Percentiles rank a stretch among this genome's conserved stretches.
phyloP scores from a whole-genome alignment of 208 protist genomes.

The Acanthamoeba culbertsoni region DNA sequence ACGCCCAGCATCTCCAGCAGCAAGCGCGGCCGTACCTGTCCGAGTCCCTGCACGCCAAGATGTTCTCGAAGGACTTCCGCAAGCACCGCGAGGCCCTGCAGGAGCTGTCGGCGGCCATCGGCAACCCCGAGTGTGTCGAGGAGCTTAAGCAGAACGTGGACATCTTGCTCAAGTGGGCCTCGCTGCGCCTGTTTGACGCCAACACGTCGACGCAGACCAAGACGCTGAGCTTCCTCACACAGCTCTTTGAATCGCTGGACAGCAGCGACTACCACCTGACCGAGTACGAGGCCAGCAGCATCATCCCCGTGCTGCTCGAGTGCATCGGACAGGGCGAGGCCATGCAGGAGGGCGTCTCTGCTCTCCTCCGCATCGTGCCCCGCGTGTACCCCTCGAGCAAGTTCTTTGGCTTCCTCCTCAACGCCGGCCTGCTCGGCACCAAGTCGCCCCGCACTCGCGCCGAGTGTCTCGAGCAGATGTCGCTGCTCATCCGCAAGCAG shows the following conservation, averaged over 20 bases:
- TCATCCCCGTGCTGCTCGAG: conserved; percentile 61
- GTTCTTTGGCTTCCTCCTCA: conserved; percentile 51
- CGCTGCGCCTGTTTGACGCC: conserved; percentile 70
- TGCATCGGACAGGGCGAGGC: conserved; percentile 14
- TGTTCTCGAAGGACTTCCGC: conserved; percentile 62
- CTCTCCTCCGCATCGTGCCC: background rate
- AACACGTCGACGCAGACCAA: conserved; percentile 65
- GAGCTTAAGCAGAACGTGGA: conserved; percentile 43
- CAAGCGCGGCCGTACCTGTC: background rate
- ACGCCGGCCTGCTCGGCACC: background rate
- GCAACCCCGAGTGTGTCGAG: background rate
- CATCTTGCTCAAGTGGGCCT: conserved; percentile 68
- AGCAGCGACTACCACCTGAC: conserved; percentile 9
- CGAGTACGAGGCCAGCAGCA: conserved; percentile 68
- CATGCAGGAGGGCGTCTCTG: background rate
- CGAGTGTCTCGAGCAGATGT: conserved; percentile 64
- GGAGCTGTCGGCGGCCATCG: background rate
- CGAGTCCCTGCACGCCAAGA: background rate
- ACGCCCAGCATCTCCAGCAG: conserved; percentile 28
- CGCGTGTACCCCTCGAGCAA: conserved; percentile 63
- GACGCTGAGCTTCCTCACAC: conserved; percentile 29
- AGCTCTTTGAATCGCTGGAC: conserved; percentile 34
- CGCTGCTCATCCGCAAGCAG: conserved; percentile 34
- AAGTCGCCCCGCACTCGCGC: conserved; percentile 62
- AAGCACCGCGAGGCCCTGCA: conserved; percentile 48